phyloP scores from a whole-genome alignment of 2,329 filamentous ascomycete genomes.

The Pseudocercospora cruenta region DNA sequence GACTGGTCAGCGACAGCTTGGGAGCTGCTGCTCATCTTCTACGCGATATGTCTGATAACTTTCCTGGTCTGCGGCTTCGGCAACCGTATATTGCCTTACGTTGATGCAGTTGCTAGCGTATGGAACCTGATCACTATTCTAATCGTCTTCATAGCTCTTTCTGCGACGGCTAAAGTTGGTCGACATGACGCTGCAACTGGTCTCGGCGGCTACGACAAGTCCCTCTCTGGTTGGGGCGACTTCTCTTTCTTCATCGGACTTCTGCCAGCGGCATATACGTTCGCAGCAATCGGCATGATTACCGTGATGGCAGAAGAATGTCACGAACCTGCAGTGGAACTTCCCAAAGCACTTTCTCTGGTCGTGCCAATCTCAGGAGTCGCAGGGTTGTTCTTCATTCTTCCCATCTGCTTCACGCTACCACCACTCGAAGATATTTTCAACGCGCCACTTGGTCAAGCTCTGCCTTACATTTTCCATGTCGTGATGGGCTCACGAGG shows the following conservation, averaged over 20 bases:
- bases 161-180: background rate
- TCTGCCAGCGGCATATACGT: background rate
- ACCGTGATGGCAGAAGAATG: background rate
- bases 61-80: background rate
- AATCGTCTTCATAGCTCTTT: background rate
- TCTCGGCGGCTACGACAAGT: background rate
- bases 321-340: background rate
- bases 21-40: background rate
- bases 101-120: background rate
- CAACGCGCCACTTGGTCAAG: constrained; percentile 51
- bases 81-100: background rate
- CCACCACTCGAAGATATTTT: constrained; percentile 53
- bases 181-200: background rate
- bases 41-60: background rate
- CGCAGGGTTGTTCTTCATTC: constrained; percentile 59
- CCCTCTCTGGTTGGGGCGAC: background rate
- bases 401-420: constrained; percentile 58
- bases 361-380: background rate
- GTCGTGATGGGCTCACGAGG: constrained; percentile 54
- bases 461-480: constrained; percentile 56
- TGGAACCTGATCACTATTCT: background rate
- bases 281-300: background rate
- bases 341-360: background rate
- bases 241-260: background rate
- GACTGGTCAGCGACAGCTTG: background rate